Evolutionary conservation across 2,329 filamentous ascomycete species (phyloP), one percentile per base, ranked within the genome.

Genomic region (Paracoccidioides lutzii): DNA sequence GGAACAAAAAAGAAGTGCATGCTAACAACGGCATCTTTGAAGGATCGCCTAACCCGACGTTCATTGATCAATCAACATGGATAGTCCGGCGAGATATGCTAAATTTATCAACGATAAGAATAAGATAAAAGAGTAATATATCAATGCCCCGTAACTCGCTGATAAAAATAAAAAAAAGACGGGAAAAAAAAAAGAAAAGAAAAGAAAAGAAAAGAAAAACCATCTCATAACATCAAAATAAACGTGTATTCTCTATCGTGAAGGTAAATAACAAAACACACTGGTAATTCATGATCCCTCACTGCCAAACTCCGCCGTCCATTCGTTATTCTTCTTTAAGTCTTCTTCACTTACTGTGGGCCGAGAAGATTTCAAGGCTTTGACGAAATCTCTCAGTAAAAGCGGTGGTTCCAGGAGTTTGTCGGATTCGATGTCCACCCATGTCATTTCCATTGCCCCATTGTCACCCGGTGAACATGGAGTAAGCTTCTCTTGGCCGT

Each of bases 241-340:
- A 53, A 44, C 28, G 45, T 8, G 8, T 45, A 35, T 35, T 33
- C 30, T 56, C 52, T 50, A 56, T 53, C n/a, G 44, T 12, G 40
- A 37, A 43, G 28, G 3, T 1, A 43, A 42, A 44, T 55, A 61
- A 60, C 59, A 60, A 58, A 59, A 63, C 62, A 63, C 61, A 59
- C 60, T 28, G 33, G 28, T 55, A 62, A 50, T 59, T 70, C 65
- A 83, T 52, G 79, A 81, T 15, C 91, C 91, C 70, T 96, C 91
- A 68, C 89, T 95, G 56, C 91, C 91, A 73, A 97, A 97, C 73
- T 97, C 90, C 65, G 85, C 81, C 8, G 93, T 98, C 93, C 93
- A 98, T 46, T 96, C 90, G 49, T 87, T 79, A 69, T 91, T 96
- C 65, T 82, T 80, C 62, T 82, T 79, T 48, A 98, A 78, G 68